phyloP scores from a whole-genome alignment of 768 basidiomycete genomes.

The Amanita jacksonii region DNA sequence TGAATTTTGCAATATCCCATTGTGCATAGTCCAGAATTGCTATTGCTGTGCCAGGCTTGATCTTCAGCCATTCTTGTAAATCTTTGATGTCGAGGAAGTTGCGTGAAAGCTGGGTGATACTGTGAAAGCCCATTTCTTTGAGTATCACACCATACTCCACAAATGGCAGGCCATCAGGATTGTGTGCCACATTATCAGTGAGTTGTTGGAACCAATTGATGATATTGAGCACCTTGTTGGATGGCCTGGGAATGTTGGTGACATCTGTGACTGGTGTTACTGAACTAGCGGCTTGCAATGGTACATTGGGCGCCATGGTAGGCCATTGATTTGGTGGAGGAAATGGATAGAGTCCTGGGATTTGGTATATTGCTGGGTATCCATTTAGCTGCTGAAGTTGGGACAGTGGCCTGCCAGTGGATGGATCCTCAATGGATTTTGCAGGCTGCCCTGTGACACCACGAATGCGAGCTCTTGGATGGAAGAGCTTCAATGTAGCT shows the following conservation, averaged over 20 bases:
- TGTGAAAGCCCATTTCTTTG: conserved; percentile 7
- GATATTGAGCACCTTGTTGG: not conserved
- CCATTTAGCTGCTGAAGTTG: not conserved
- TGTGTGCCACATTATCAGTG: not conserved
- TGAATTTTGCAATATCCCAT: conserved; percentile 1
- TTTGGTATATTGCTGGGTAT: not conserved
- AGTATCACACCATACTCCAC: conserved; percentile 1
- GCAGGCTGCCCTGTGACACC: not conserved
- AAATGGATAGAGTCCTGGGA: not conserved
- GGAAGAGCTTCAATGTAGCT: not conserved
- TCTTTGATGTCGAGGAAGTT: conserved; percentile 7
- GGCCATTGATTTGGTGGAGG: not conserved
- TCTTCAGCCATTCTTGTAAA: conserved; percentile 7
- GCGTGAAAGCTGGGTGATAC: conserved; percentile 6
- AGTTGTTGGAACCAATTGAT: conserved; percentile 6
- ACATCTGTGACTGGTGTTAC: not conserved
- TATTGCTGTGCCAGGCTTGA: conserved; percentile 6
- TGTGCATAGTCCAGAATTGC: conserved; percentile 7
- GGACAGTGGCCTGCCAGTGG: too few species aligned
- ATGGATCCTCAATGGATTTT: not conserved
- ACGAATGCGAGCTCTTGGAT: conserved; percentile 1
- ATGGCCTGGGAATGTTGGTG: not conserved
- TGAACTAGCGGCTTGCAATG: not conserved
- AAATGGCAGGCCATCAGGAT: conserved; percentile 4
- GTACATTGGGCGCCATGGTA: not conserved